Percentiles rank a stretch among this genome's conserved stretches.
Conservation (phyloP, 768 basidiomycete species). For the Rubroboletus satanas region DNA sequence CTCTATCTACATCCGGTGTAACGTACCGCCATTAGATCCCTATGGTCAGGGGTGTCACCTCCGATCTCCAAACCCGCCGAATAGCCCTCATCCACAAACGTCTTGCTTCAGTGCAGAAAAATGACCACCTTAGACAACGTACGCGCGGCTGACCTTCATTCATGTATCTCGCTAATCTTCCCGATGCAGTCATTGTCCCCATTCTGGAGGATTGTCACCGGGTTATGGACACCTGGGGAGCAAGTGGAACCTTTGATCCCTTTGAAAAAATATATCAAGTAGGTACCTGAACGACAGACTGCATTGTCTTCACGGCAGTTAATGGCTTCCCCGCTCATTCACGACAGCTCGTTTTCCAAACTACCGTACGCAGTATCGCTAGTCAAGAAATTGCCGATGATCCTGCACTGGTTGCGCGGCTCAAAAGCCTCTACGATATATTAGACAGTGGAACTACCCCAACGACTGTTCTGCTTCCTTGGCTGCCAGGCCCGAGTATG, state of each 20-base stretch:
- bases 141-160: conserved; percentile 26
- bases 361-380: conserved; percentile 63
- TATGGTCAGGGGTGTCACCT: conserved; percentile 71
- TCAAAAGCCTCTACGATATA: conserved; percentile 62
- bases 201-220: conserved; percentile 63
- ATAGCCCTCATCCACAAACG: conserved; percentile 70
- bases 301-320: background rate
- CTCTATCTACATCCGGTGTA: conserved; percentile 16
- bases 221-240: conserved; percentile 62
- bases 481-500: conserved; percentile 74
- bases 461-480: conserved; percentile 67
- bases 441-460: conserved; percentile 72
- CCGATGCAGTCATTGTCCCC: conserved; percentile 54
- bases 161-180: conserved; percentile 7
- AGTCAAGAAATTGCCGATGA: conserved; percentile 70
- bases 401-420: conserved; percentile 52
- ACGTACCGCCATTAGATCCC: conserved; percentile 50
- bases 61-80: conserved; percentile 58
- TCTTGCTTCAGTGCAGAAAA: conserved; percentile 58
- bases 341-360: conserved; percentile 64
- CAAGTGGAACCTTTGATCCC: conserved; percentile 62
- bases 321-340: background rate
- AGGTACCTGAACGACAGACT: conserved; percentile 15
- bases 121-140: conserved; percentile 59
- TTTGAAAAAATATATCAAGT: conserved; percentile 71